Base-by-base conservation (phyloP, 495 filamentous ascomycete species). In the Bathelium albidoporum region DNA sequence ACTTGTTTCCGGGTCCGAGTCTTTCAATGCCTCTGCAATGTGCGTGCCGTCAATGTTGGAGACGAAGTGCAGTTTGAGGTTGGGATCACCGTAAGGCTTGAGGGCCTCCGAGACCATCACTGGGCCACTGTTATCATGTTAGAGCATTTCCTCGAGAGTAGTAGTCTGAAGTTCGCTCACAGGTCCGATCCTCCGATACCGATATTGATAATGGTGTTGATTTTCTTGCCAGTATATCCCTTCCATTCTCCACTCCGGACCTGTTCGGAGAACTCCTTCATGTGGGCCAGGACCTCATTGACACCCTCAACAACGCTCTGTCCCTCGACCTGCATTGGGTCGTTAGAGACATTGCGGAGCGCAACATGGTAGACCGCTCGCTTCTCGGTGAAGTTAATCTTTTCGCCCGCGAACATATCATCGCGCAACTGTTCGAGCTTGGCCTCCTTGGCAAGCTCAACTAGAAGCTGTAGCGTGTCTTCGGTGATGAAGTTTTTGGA, bases 1-100 rank as follows among this genome's bases (percentile, higher is more conserved):
- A 32, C 93, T 97, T 52, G 95, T 97, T 79, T 98, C 94, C 20
- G 94, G 91, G 74, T 98, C 83, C 1, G 91, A 93, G 74, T 85
- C 72, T 72, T 86, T 86, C 20, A 97, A 83, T 58, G 94, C 95
- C 79, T 98, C 94, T 55, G 91, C 89, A 72, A 97, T 89, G 78
- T 98, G 94, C 59, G 94, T 97, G 66, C 94, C 94, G 73, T 98
- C 94, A 70, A 98, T 96, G 81, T 98, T 98, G 77, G 94, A 97
- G 64, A 98, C 94, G 71, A 98, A 98, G 83, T 97, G 94, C 58
- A 97, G 81, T 39, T 84, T 96, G 74, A 92, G 78, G 74, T 87
- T 84, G 62, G 86, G 86, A 75, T 88, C 84, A 45, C 89, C 88
- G 74, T 98, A 98, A 68, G 90, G 84, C 81, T 96, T 97, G 66